Base-by-base conservation (phyloP, 2,329 filamentous ascomycete genomes). In the Fusarium sp. region DNA sequence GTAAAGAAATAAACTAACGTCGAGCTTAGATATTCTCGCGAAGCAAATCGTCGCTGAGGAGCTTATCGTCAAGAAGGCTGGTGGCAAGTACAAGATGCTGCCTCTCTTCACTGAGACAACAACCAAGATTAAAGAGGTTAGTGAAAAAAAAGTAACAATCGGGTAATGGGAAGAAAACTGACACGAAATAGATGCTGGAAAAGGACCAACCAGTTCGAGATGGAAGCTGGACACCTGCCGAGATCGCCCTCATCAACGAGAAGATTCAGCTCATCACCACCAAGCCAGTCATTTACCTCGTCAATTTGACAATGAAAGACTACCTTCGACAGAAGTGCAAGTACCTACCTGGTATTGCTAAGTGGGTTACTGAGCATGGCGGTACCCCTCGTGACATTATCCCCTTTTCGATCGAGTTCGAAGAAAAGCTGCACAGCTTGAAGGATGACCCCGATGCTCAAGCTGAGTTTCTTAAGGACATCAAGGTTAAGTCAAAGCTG, bases 251-350 rank as follows among this genome's bases (percentile, higher is more conserved):
- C n/a, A 85, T 85, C 76, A 85, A 85, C 73, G 84, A 85, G 44
- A 85, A 85, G 79, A 83, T 84, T 28, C 81, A 82, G 62, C 81
- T 85, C 6, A 85, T 85, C 73, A 85, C 84, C 35, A 85, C 84
- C 20, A 85, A 85, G 77, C 84, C 84, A 17, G 77, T 77, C 51
- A 84, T 85, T 70, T 85, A 85, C 75, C 82, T 85, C 36, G 83
- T 85, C 60, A 85, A 85, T 74, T 64, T 85, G 61, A 84, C 83
- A 5, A 85, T 85, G 84, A 85, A 85, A 78, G 84, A 85, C 69
- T 85, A 85, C 76, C 79, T 85, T 33, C 74, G 84, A 41, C 84
- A 85, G 66, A 85, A 85, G 79, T 82, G 82, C 80, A 85, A 85
- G 77, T 85, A 85, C 54, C 81, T 85, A 24, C 82, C 83, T 6